These are phyloP conservation scores for Phytophthora melonis DNA, from an alignment of 352 stramenopile species.

Conservation along the genomic window DNA sequence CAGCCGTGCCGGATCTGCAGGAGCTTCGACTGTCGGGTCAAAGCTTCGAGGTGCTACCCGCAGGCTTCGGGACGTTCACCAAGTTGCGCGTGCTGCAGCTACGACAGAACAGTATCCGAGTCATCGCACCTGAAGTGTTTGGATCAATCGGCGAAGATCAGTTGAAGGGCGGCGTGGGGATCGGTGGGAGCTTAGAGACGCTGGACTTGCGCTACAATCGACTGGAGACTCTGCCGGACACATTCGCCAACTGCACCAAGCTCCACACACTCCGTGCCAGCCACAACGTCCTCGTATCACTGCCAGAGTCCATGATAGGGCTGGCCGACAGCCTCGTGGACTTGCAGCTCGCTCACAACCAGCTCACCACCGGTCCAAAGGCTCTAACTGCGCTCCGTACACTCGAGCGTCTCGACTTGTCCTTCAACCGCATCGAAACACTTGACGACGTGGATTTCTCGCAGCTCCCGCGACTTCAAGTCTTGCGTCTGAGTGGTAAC, in stretches of 20 bases:
- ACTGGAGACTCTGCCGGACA: constrained; percentile 48
- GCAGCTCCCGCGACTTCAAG: constrained; percentile 40
- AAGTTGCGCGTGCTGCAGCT: constrained; percentile 68
- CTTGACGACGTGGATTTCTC: constrained; percentile 60
- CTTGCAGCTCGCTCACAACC: constrained; percentile 66
- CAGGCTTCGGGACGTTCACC: constrained; percentile 44
- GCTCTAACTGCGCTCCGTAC: constrained; percentile 35
- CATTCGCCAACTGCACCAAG: constrained; percentile 49
- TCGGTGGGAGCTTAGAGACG: constrained; percentile 48
- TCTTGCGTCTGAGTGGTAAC: constrained; percentile 63
- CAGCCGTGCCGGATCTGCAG: constrained; percentile 40
- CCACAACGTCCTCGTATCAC: constrained; percentile 54
- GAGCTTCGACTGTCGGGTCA: constrained; percentile 77
- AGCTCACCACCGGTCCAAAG: constrained; percentile 40
- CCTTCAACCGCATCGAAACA: constrained; percentile 67
- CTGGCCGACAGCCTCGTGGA: constrained; percentile 46
- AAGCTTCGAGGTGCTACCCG: constrained; percentile 48
- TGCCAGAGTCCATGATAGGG: constrained; percentile 50
- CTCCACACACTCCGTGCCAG: constrained; percentile 52
- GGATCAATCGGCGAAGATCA: not conserved
- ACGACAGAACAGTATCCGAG: constrained; percentile 65
- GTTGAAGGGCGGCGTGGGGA: constrained; percentile 1
- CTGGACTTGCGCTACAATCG: constrained; percentile 80
- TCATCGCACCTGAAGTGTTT: constrained; percentile 59
- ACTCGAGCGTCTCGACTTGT: constrained; percentile 67